These are phyloP conservation scores for Lycium ferocissimum DNA, from an alignment of 257 asterid species.

Conservation along the genomic window DNA sequence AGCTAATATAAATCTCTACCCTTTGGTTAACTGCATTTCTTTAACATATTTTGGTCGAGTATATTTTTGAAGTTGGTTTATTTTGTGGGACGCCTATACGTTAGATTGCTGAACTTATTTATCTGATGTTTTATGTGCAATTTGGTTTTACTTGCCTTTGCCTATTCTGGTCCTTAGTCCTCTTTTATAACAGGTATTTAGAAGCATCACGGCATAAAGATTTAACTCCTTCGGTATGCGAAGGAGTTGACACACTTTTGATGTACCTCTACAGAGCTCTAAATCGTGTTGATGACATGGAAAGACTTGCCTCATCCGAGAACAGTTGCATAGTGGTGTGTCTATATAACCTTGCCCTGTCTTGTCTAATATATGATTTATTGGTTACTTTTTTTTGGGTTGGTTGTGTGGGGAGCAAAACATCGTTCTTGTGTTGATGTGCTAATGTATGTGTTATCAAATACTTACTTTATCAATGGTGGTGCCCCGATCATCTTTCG, in stretches of 20 bases:
- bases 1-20: neutral
- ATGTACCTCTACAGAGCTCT: slow-evolving; percentile 91
- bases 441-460: neutral
- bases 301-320: slow-evolving; percentile 85
- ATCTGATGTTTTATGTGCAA: neutral
- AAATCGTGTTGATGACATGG: slow-evolving; percentile 80
- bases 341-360: slow-evolving; percentile 12
- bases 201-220: slow-evolving; percentile 80
- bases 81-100: slow-evolving; percentile 5
- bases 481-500: neutral
- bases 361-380: slow-evolving; percentile 12
- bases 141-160: slow-evolving; percentile 27
- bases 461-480: neutral
- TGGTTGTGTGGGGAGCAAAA: neutral
- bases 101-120: neutral
- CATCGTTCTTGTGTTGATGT: neutral
- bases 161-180: slow-evolving; percentile 27
- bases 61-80: slow-evolving; percentile 13
- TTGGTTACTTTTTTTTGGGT: neutral
- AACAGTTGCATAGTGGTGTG: slow-evolving; percentile 95
- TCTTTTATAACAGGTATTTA: slow-evolving; percentile 62
- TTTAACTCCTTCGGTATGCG: slow-evolving; percentile 66
- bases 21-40: slow-evolving; percentile 3
- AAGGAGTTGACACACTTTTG: slow-evolving; percentile 96
- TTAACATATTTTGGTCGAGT: neutral